phyloP scores from a whole-genome alignment of 2,329 filamentous ascomycete species.

The Kalaharituber pfeilii region DNA sequence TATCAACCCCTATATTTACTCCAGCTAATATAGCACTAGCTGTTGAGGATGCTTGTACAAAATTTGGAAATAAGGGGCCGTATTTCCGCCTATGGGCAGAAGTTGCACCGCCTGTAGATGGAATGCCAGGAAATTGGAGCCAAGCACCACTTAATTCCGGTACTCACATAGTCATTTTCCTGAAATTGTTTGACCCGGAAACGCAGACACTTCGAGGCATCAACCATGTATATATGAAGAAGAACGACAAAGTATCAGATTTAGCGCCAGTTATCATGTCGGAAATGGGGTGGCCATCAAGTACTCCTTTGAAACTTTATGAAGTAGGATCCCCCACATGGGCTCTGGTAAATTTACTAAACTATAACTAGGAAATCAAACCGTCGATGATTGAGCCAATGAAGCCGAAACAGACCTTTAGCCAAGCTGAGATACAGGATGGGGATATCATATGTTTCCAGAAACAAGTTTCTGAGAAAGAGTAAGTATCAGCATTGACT shows the following conservation, averaged over 20 bases:
- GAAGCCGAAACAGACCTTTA: conserved; percentile 77
- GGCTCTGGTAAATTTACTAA: not conserved
- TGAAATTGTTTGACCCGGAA: conserved; percentile 79
- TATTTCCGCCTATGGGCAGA: conserved; percentile 76
- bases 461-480: conserved; percentile 38
- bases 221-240: conserved; percentile 72
- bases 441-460: conserved; percentile 97
- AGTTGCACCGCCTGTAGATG: conserved; percentile 29
- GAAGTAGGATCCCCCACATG: conserved; percentile 37
- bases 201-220: conserved; percentile 58
- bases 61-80: conserved; percentile 50
- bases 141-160: conserved; percentile 28
- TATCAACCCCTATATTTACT: too few relatives aligned
- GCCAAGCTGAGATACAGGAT: conserved; percentile 85
- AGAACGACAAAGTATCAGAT: conserved; percentile 74
- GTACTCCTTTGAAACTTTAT: conserved; percentile 55
- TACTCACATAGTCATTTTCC: conserved; percentile 57
- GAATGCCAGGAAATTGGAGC: conserved; percentile 22
- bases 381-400: conserved; percentile 91
- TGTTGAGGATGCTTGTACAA: conserved; percentile 53
- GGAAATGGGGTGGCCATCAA: conserved; percentile 72
- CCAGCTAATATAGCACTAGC: conserved; percentile 23
- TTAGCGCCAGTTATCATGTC: conserved; percentile 59
- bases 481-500: too few relatives aligned
- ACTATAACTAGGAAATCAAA: conserved; percentile 58